Base-by-base conservation (phyloP, 2,329 filamentous ascomycete species). In the Knufia fluminis region DNA sequence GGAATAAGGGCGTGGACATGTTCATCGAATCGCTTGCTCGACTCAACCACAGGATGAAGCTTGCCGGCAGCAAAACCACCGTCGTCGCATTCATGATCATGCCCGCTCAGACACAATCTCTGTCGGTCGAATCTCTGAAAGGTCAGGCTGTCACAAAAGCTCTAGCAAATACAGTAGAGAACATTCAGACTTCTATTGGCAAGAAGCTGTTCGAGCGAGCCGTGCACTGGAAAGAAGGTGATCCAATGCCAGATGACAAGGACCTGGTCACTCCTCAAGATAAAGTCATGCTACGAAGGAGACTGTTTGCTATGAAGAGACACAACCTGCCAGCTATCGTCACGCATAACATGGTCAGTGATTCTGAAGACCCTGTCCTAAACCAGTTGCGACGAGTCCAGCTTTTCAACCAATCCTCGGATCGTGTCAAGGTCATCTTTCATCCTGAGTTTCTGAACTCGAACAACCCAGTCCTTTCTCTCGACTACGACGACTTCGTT, bases 1-100 rank as follows among this genome's bases (percentile, higher is more conserved):
- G 92, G 57, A 98, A 98, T 65, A 98, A 98, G 71, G 92, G 92
- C 63, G 91, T 96, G 8, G 92, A 98, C 68, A 97, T 98, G 92
- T 98, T 97, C 68, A 94, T 98, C 59, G 92, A 98, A 70, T 92
- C 90, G 2, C 73, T 98, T 55, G 92, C 92, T 23, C 86, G 92
- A 38, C 72, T 98, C 61, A 98, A 98, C 70, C 90, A 97, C 72
- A 80, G 85, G 33, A 80, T 98, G 63, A 97, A 97, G 77, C 70
- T 71, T 46, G 70, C 82, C 6, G 87, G 87, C 43, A 94, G 88
- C 59, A 94, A 92, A 70, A 90, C 83, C 65, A 97, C 92, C 0
- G 85, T 98, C 6, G 91, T 98, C 16, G 91, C 92, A 17, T 98
- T 98, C 66, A 86, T 98, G 68, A 97, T 98, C 66, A 94, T 98